Base-by-base conservation (phyloP, 2,329 filamentous ascomycete genomes). In the Neocucurbitaria cava region DNA sequence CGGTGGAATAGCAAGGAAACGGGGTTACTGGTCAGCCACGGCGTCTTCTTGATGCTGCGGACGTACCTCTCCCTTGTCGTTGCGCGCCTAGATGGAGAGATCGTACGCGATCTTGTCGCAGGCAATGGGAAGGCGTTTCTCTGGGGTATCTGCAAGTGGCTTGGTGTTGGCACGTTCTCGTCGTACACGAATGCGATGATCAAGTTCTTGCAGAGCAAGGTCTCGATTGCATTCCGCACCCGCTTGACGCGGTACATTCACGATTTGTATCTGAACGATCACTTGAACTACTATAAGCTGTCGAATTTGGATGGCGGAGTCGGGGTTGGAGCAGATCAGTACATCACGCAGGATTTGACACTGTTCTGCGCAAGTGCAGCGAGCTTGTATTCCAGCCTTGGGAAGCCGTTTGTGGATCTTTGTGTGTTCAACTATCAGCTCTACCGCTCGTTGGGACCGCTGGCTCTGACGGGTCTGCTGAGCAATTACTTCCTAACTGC, bases 121-220 rank as follows among this genome's bases (percentile, higher is more conserved):
- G 95, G 95, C 9, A 93, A 97, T 68, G 94, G 94, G 17, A 92
- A 88, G 67, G 84, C 87, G 0, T 99, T 99, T 73, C 79, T 95
- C 8, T 90, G 89, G 87, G 95, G 95, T 5, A 89, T 99, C 42
- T 75, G 89, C 44, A 97, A 98, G 82, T 99, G 95, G 95, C 92
- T 93, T 62, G 92, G 94, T 3, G 88, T 99, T 31, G 95, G 95
- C 38, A 91, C 90, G 2, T 88, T 98, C 60, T 94, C 93, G 8
- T 96, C 94, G 0, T 99, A 99, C 72, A 97, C 94, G 46, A 99
- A 99, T 76, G 92, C 94, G 49, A 97, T 96, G 90, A 99, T 99
- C 82, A 98, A 98, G 77, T 99, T 91, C 78, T 84, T 99, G 59
- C 94, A 99, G 77, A 94, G 91, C 46, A 99, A 99, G 80, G 92